Conservation (phyloP, 1,139 yeast species). For the Debaryomyces subglobosus region DNA sequence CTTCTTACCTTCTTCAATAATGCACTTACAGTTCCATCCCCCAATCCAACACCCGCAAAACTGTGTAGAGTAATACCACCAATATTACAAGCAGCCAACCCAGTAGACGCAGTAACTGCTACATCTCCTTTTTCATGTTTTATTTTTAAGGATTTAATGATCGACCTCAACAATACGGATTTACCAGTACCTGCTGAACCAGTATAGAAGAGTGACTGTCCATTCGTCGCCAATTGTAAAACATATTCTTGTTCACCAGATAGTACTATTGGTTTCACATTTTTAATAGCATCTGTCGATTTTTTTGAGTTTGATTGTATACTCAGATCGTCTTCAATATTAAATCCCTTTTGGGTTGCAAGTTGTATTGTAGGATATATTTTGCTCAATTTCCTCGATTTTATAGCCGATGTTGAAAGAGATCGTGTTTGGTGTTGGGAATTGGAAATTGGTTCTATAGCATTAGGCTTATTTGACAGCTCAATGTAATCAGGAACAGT, state of each 20-base stretch:
- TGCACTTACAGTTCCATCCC: conserved; percentile 38
- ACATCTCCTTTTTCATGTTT: conserved; percentile 55
- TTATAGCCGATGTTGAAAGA: neutral
- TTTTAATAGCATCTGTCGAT: conserved; percentile 17
- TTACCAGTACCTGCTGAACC: conserved; percentile 98
- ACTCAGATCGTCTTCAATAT: conserved; percentile 1
- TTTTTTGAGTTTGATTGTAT: neutral
- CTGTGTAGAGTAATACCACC: conserved; percentile 89
- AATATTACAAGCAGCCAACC: conserved; percentile 88
- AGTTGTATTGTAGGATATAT: conserved; percentile 16
- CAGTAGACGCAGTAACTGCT: conserved; percentile 91
- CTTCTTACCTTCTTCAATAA: conserved; percentile 59
- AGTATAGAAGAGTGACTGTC: conserved; percentile 75
- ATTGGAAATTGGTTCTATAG: neutral
- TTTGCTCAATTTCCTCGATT: conserved; percentile 7
- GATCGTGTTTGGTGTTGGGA: neutral
- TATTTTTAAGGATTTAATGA: conserved; percentile 61
- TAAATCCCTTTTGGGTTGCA: conserved; percentile 13
- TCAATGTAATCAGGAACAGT: no score
- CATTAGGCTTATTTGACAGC: neutral
- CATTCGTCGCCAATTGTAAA: conserved; percentile 36
- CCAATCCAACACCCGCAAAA: conserved; percentile 85
- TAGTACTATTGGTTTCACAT: conserved; percentile 40
- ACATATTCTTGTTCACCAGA: conserved; percentile 48
- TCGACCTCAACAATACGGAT: conserved; percentile 70